Percentiles rank a stretch among this genome's conserved stretches.
Evolutionary conservation across 495 filamentous ascomycete species (phyloP).

Genomic region (Aspergillus panamensis): DNA sequence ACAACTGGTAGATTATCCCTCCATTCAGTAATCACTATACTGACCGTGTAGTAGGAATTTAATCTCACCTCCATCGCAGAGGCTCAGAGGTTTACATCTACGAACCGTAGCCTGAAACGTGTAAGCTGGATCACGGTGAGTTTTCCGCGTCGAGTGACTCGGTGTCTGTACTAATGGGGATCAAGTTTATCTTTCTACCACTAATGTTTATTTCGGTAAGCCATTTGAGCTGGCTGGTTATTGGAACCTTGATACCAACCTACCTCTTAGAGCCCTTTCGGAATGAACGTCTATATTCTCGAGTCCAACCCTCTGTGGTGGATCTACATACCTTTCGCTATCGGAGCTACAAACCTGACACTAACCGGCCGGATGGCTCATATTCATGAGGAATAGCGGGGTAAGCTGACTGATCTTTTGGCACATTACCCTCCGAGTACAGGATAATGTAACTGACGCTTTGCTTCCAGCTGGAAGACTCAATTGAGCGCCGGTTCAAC

Average conservation of each 20-base stretch:
- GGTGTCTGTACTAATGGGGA: background rate
- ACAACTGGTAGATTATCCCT: background rate
- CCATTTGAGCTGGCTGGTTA: background rate
- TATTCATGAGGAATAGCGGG: background rate
- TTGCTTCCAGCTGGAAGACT: background rate
- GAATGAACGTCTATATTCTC: constrained; percentile 1
- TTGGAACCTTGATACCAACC: background rate
- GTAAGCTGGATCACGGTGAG: constrained; percentile 1
- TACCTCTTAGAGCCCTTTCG: background rate
- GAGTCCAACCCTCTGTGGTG: constrained; percentile 1
- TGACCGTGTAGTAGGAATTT: background rate
- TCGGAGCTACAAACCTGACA: background rate
- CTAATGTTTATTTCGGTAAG: background rate
- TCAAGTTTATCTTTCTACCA: background rate
- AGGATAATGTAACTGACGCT: background rate
- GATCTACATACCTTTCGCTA: background rate
- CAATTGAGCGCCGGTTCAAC: constrained; percentile 1
- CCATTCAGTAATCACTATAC: background rate
- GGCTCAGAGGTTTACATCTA: background rate
- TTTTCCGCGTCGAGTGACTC: background rate
- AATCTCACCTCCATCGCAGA: background rate
- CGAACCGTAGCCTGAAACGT: background rate
- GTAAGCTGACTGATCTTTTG: background rate
- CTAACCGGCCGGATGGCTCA: background rate
- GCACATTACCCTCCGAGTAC: background rate